Conservation (phyloP, 2,329 filamentous ascomycete species). For the Penicillium sp. region DNA sequence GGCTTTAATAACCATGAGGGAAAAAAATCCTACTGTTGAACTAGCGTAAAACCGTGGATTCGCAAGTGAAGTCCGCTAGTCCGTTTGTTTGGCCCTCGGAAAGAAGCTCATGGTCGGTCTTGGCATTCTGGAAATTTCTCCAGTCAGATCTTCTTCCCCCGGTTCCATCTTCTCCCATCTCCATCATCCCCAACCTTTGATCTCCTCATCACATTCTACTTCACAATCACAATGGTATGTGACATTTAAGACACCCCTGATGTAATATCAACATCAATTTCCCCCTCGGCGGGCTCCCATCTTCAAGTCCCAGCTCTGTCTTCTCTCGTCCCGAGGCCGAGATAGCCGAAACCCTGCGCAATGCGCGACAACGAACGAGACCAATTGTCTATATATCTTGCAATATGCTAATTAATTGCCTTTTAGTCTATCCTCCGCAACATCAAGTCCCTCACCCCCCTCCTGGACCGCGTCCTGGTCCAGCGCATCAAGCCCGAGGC, state of each 20-base stretch:
- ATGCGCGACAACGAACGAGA: conserved; percentile 1
- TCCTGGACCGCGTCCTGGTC: conserved; percentile 96
- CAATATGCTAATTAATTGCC: neutral
- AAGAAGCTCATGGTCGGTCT: conserved; percentile 35
- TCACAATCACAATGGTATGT: conserved; percentile 31
- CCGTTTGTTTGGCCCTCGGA: conserved; percentile 31
- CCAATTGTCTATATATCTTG: neutral
- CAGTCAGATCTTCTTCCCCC: conserved; percentile 37
- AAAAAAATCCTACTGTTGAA: neutral
- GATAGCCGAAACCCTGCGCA: conserved; percentile 9
- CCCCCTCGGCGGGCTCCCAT: neutral
- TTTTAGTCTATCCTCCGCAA: conserved; percentile 72
- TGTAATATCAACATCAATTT: neutral
- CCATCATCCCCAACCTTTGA: conserved; percentile 30
- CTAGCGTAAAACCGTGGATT: too few relatives aligned
- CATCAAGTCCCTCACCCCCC: conserved; percentile 90
- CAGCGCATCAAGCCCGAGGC: conserved; percentile 97
- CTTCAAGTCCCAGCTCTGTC: conserved; percentile 6
- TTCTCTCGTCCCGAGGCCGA: conserved; percentile 7
- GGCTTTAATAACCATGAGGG: too few relatives aligned
- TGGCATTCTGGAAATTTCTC: conserved; percentile 51
- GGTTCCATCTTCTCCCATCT: conserved; percentile 31
- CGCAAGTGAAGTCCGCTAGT: neutral
- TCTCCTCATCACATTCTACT: conserved; percentile 10
- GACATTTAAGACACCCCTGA: neutral